Evolutionary conservation across 1,284 basidiomycete species (phyloP), one percentile per base, ranked within the genome.

Genomic region (Boletus holoroseus): DNA sequence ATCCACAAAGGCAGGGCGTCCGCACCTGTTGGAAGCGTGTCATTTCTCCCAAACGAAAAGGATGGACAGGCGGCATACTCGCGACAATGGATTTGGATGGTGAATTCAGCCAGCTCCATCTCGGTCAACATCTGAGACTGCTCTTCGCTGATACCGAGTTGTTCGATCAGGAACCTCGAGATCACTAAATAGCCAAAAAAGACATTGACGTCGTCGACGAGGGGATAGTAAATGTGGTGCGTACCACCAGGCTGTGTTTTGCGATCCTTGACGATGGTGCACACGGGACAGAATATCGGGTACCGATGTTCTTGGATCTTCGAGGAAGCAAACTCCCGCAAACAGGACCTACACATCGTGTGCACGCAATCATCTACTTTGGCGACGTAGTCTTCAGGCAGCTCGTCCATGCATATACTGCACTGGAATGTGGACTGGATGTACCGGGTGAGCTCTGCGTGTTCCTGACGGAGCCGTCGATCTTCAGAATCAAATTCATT

Each of bases 241-340:
- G 51, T 52, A 77, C 77, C 64, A 53, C 70, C 69, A 35, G 73
- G 71, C n/a, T 69, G 65, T 15, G 41, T 38, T 12, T 58, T 35
- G 26, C 8, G 44, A n/a, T 47, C 55, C 44, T 54, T 55, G 13
- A 58, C 50, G 12, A 70, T 65, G 3, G 69, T 61, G 55, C 84
- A 86, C 13, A 70, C 59, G 1, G 84, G 84, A 60, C 84, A 86
- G 6, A 76, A 56, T 30, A 86, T 76, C 0, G 84, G 83, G 55
- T 77, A 85, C 9, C 74, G 72, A 49, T 75, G 75, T 37, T 82
- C 76, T 5, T 69, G 60, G 22, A 86, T 67, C 61, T 77, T 77
- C 3, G 72, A 68, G 11, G 59, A 57, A 18, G 79, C 67, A 52
- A 79, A 75, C 4, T 59, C 58, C 42, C 67, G 66, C 37, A 83